Conservation (phyloP, 2,329 filamentous ascomycete genomes). For the Aspergillus sp. region DNA sequence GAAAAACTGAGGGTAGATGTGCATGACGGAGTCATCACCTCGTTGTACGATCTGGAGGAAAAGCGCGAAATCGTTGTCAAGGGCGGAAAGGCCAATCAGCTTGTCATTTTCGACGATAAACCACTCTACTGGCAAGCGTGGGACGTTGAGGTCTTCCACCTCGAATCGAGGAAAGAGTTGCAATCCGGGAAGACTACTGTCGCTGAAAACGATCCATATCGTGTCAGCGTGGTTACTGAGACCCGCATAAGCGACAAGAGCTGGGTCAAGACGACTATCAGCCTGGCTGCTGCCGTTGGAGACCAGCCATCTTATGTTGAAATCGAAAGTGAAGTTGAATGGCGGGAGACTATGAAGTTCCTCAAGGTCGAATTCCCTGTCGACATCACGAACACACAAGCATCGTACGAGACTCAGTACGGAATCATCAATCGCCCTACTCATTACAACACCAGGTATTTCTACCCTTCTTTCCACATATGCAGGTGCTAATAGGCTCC, state of each 20-base stretch:
- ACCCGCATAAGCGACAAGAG: slow-evolving; percentile 86
- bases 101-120: slow-evolving; percentile 96
- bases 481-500: slow-evolving; percentile 25
- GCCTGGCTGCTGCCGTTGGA: slow-evolving; percentile 68
- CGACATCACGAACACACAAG: slow-evolving; percentile 85
- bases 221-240: slow-evolving; percentile 78
- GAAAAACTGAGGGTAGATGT: slow-evolving; percentile 73
- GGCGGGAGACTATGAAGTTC: slow-evolving; percentile 96
- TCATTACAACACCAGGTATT: slow-evolving; percentile 88
- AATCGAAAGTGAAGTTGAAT: slow-evolving; percentile 84
- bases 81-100: slow-evolving; percentile 78
- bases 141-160: slow-evolving; percentile 96
- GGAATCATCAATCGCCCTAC: slow-evolving; percentile 86
- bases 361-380: slow-evolving; percentile 98
- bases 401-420: slow-evolving; percentile 92
- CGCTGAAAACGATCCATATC: slow-evolving; percentile 69
- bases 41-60: slow-evolving; percentile 73
- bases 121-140: slow-evolving; percentile 96
- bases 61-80: slow-evolving; percentile 76
- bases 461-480: slow-evolving; percentile 3
- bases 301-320: slow-evolving; percentile 72
- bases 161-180: slow-evolving; percentile 81
- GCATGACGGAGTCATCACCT: slow-evolving; percentile 75
- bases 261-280: slow-evolving; percentile 83
- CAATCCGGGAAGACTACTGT: slow-evolving; percentile 68